Conservation (phyloP, 192 early-diverging fungal genomes). For the Backusella macrospora region DNA sequence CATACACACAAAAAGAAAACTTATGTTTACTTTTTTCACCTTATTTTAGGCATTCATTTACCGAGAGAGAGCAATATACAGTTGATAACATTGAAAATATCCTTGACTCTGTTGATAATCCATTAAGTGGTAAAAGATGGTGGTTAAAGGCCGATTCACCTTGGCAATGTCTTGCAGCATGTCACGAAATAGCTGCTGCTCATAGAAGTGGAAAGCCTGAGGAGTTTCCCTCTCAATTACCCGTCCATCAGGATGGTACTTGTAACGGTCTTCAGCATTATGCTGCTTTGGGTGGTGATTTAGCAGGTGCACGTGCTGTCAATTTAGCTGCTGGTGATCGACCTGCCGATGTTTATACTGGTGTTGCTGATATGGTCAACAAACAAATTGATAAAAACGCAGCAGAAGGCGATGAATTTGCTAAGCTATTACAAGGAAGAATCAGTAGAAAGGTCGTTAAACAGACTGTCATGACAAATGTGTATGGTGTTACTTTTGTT, state of each 20-base stretch:
- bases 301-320: constrained; percentile 83
- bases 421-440: constrained; percentile 65
- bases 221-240: constrained; percentile 71
- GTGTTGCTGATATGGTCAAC: constrained; percentile 79
- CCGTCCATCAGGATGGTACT: constrained; percentile 96
- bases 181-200: constrained; percentile 81
- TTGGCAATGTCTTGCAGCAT: constrained; percentile 93
- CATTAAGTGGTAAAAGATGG: constrained; percentile 76
- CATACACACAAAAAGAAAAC: neutral
- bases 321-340: constrained; percentile 82
- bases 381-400: constrained; percentile 71
- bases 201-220: constrained; percentile 71
- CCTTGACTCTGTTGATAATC: constrained; percentile 81
- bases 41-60: constrained; percentile 67
- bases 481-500: constrained; percentile 97
- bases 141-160: constrained; percentile 90
- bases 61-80: constrained; percentile 76
- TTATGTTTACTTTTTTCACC: neutral
- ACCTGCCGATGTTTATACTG: constrained; percentile 93
- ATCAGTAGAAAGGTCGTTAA: constrained; percentile 95
- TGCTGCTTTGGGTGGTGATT: constrained; percentile 93
- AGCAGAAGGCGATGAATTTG: constrained; percentile 59
- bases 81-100: constrained; percentile 79
- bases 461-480: constrained; percentile 99
- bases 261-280: constrained; percentile 99